These are phyloP conservation scores for Beta vulgaris DNA, from an alignment of 148 eudicot species.

Conservation along the genomic window DNA sequence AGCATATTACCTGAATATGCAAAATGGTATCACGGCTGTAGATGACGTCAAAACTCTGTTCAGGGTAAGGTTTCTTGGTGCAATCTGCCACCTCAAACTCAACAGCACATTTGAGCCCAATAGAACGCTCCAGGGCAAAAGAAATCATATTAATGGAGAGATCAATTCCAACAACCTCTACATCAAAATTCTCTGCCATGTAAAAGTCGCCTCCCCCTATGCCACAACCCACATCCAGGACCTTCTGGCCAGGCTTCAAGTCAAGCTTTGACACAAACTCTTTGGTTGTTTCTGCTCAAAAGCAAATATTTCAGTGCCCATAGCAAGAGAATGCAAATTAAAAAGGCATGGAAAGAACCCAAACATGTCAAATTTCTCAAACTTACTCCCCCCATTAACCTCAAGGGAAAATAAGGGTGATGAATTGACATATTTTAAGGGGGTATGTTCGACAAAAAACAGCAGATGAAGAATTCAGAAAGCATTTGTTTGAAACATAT, in stretches of 20 bases:
- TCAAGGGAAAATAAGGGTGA: no score
- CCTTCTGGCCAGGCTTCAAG: conserved; percentile 91
- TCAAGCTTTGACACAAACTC: conserved; percentile 84
- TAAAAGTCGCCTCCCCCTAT: conserved; percentile 98
- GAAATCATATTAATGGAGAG: conserved; percentile 94
- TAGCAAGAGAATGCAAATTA: not conserved
- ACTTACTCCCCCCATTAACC: no score
- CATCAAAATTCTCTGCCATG: conserved; percentile 92
- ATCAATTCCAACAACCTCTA: conserved; percentile 90
- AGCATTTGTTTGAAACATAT: not conserved
- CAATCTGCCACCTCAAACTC: conserved; percentile 99
- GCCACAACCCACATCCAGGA: conserved; percentile 97
- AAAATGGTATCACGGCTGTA: conserved; percentile 98
- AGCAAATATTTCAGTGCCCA: conserved; percentile 5
- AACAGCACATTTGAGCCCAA: conserved; percentile 79
- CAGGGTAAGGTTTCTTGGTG: conserved; percentile 87
- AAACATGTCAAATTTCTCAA: not conserved
- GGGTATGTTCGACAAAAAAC: no score
- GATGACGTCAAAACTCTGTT: conserved; percentile 75
- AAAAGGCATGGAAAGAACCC: not conserved
- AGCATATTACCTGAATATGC: conserved; percentile 75
- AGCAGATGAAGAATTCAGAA: no score
- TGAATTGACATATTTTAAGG: no score
- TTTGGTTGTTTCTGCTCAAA: conserved; percentile 79
- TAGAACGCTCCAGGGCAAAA: conserved; percentile 88